These are phyloP conservation scores for Boletus coccyginus DNA, from an alignment of 768 basidiomycete species.

Conservation along the genomic window DNA sequence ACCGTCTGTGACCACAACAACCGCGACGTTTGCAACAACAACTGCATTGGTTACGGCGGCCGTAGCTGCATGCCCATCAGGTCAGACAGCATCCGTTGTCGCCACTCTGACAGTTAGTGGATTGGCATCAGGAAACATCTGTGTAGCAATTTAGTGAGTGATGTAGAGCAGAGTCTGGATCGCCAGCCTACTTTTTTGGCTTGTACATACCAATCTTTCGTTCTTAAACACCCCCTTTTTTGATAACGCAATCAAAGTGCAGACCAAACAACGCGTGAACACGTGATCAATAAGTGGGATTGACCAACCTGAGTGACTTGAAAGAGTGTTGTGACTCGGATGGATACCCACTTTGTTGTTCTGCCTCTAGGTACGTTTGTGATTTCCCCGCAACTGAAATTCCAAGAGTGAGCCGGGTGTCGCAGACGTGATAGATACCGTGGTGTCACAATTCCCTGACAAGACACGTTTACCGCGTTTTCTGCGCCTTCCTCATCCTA, in stretches of 20 bases:
- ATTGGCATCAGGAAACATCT: slow-evolving; percentile 5
- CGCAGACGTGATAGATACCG: slow-evolving; percentile 29
- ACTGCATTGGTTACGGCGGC: neutral
- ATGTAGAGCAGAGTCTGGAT: neutral
- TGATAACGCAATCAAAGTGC: neutral
- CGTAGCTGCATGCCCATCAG: slow-evolving; percentile 11
- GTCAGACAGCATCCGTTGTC: slow-evolving; percentile 3
- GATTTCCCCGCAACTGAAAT: neutral
- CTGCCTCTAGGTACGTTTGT: slow-evolving; percentile 25
- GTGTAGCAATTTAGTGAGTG: slow-evolving; percentile 6
- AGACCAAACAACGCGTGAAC: slow-evolving; percentile 17
- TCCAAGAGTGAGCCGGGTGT: neutral
- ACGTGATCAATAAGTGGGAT: slow-evolving; percentile 7
- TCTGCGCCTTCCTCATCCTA: slow-evolving; percentile 80
- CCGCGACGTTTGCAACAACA: slow-evolving; percentile 1
- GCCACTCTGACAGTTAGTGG: neutral
- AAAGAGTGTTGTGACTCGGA: neutral
- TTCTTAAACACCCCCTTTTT: neutral
- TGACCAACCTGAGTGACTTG: too few species aligned
- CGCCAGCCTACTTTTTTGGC: neutral
- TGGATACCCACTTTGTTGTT: slow-evolving; percentile 32
- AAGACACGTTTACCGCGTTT: slow-evolving; percentile 32
- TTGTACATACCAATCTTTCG: slow-evolving; percentile 20
- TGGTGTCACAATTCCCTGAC: slow-evolving; percentile 16
- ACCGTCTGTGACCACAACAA: neutral